Evolutionary conservation across 495 filamentous ascomycete species (phyloP).

Genomic region (Hypomontagnella submonticulosa): DNA sequence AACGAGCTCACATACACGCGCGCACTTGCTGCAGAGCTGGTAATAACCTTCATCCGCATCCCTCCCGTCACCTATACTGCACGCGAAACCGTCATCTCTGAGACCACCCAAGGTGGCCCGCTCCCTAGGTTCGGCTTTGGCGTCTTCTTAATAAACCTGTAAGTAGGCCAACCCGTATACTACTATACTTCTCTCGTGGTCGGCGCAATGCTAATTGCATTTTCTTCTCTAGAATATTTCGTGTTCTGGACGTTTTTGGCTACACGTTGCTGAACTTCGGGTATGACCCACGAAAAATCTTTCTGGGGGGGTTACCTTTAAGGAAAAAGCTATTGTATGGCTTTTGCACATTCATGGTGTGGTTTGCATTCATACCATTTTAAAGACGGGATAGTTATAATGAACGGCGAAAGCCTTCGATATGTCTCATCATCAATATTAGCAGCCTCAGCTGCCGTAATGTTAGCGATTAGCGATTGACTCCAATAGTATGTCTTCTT

Average conservation of each 20-base stretch:
- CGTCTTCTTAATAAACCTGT: conserved; percentile 50
- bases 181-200: neutral
- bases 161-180: conserved; percentile 11
- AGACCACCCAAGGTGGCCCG: conserved; percentile 30
- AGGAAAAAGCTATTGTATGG: conserved; percentile 46
- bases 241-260: conserved; percentile 44
- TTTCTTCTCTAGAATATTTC: conserved; percentile 41
- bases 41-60: conserved; percentile 48
- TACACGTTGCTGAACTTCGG: conserved; percentile 47
- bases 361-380: conserved; percentile 51
- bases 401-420: conserved; percentile 15
- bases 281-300: conserved; percentile 48
- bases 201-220: conserved; percentile 7
- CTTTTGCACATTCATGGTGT: conserved; percentile 48
- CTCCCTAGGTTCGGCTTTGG: conserved; percentile 47
- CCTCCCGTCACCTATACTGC: conserved; percentile 48
- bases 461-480: conserved; percentile 16
- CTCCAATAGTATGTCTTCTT: conserved; percentile 10
- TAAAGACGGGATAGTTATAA: conserved; percentile 33
- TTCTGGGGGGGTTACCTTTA: conserved; percentile 36
- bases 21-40: conserved; percentile 42
- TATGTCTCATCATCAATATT: conserved; percentile 21
- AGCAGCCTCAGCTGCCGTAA: conserved; percentile 8
- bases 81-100: conserved; percentile 43
- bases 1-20: conserved; percentile 45